These are phyloP conservation scores for Carnegiea gigantea DNA, from an alignment of 179 eudicot species.

Conservation along the genomic window DNA sequence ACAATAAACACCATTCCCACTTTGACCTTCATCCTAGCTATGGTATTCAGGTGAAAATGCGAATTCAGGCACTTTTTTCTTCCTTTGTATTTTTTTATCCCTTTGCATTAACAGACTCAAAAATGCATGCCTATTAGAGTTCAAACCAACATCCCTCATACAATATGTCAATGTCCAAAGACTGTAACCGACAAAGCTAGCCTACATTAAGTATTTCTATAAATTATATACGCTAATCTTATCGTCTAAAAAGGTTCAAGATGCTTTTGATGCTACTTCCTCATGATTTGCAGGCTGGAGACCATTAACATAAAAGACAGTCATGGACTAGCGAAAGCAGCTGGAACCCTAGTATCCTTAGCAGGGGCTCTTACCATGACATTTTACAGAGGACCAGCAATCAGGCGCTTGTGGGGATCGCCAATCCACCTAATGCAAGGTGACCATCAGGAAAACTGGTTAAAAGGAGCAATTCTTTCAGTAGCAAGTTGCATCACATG, in stretches of 20 bases:
- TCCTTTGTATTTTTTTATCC: neutral
- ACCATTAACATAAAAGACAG: slow-evolving; percentile 29
- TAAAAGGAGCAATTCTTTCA: slow-evolving; percentile 44
- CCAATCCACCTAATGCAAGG: slow-evolving; percentile 32
- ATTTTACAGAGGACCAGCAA: slow-evolving; percentile 46
- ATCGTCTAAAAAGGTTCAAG: neutral
- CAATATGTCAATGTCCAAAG: too few species aligned
- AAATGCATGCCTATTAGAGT: too few species aligned
- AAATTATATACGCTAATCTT: neutral
- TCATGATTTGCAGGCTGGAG: slow-evolving; percentile 36
- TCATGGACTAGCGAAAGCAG: slow-evolving; percentile 41
- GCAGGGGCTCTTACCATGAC: slow-evolving; percentile 41
- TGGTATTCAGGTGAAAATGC: slow-evolving; percentile 37
- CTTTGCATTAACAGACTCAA: neutral
- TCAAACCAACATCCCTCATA: too few species aligned
- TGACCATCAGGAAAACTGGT: slow-evolving; percentile 36
- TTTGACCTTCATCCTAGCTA: slow-evolving; percentile 43
- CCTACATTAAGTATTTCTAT: neutral
- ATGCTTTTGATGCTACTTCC: neutral
- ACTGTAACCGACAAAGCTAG: neutral
- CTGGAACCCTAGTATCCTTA: slow-evolving; percentile 42
- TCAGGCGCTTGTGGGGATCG: slow-evolving; percentile 39
- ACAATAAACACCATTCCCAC: slow-evolving; percentile 46
- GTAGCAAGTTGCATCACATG: slow-evolving; percentile 45
- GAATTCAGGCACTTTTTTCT: neutral